These are phyloP conservation scores for Podosphaera aphanis DNA, from an alignment of 2,329 filamentous ascomycete species.

Conservation along the genomic window DNA sequence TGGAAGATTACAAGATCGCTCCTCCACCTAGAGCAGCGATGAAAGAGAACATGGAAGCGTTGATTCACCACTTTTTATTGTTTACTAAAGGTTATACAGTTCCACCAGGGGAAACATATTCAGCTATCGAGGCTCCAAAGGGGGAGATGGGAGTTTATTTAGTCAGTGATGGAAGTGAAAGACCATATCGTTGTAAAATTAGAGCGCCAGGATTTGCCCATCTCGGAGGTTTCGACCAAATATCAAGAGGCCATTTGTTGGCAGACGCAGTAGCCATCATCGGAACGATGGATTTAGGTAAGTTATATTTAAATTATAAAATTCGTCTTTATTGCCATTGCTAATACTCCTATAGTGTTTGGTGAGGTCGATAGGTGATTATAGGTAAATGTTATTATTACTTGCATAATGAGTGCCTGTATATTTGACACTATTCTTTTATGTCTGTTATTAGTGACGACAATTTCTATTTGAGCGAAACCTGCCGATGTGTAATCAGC, in stretches of 20 bases:
- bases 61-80: constrained; percentile 96
- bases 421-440: background rate
- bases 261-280: constrained; percentile 95
- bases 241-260: constrained; percentile 74
- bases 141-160: constrained; percentile 97
- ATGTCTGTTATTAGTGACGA: background rate
- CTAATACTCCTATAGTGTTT: constrained; percentile 12
- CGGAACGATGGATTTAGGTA: constrained; percentile 68
- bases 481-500: background rate
- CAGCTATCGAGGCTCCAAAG: constrained; percentile 96
- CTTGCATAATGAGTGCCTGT: background rate
- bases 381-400: background rate
- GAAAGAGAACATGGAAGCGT: constrained; percentile 99
- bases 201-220: constrained; percentile 92
- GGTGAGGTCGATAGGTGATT: constrained; percentile 28
- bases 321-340: constrained; percentile 2
- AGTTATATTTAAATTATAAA: constrained; percentile 15
- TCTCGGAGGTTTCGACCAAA: constrained; percentile 78
- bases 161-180: constrained; percentile 86
- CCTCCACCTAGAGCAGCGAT: constrained; percentile 90
- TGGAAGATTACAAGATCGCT: constrained; percentile 96
- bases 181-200: constrained; percentile 94
- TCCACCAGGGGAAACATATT: constrained; percentile 93
- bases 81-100: constrained; percentile 98
- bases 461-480: background rate